Percentiles rank a stretch among this genome's conserved stretches.
phyloP scores from a whole-genome alignment of 2,329 filamentous ascomycete species.

The Septoria linicola region DNA sequence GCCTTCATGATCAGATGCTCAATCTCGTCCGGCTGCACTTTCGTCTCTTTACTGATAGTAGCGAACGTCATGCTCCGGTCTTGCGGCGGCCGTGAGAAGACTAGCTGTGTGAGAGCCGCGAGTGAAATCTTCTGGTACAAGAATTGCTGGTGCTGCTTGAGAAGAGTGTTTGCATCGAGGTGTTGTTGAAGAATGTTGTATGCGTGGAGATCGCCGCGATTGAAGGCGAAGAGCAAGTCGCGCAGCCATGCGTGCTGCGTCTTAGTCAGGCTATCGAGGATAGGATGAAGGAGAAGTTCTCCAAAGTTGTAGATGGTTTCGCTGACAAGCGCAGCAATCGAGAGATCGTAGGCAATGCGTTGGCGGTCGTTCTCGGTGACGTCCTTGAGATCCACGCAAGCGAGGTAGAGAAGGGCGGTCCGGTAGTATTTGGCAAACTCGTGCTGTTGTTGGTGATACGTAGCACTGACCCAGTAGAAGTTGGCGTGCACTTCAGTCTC shows the following conservation, averaged over 20 bases:
- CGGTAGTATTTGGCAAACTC: constrained; percentile 97
- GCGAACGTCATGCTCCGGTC: constrained; percentile 91
- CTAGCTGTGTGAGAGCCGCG: constrained; percentile 90
- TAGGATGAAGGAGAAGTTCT: constrained; percentile 95
- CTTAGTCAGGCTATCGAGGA: constrained; percentile 78
- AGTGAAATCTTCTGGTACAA: constrained; percentile 97
- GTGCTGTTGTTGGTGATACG: constrained; percentile 85
- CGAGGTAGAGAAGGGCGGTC: constrained; percentile 95
- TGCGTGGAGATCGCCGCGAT: constrained; percentile 84
- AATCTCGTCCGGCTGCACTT: constrained; percentile 86
- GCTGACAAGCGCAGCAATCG: constrained; percentile 87
- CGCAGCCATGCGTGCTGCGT: constrained; percentile 83
- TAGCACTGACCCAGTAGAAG: constrained; percentile 93
- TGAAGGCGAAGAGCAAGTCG: constrained; percentile 96
- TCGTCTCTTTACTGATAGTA: constrained; percentile 87
- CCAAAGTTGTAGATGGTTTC: constrained; percentile 99
- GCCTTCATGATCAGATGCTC: constrained; percentile 99
- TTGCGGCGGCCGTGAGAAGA: constrained; percentile 93
- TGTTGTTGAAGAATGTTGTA: constrained; percentile 73
- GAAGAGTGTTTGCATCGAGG: constrained; percentile 74
- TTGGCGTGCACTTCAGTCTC: constrained; percentile 93
- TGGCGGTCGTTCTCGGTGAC: constrained; percentile 73
- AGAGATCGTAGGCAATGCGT: constrained; percentile 85
- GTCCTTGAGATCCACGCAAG: constrained; percentile 81
- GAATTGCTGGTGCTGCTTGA: constrained; percentile 76